Conservation (phyloP, 768 basidiomycete species). For the Mycena vulgaris region DNA sequence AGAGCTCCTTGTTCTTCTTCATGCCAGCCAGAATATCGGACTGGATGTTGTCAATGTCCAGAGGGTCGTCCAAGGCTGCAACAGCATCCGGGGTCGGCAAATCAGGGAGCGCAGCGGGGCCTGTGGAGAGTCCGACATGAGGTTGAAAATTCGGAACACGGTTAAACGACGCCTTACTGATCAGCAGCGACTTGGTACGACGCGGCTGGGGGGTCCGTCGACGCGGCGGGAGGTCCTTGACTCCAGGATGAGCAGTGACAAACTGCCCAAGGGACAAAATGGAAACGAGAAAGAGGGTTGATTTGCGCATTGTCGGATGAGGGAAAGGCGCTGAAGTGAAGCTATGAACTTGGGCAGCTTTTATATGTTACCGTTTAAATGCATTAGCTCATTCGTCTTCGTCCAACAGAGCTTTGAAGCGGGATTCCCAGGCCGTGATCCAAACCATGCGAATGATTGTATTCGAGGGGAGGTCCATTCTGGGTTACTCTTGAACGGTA, state of each 20-base stretch:
- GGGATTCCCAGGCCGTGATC: neutral
- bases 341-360: constrained; percentile 9
- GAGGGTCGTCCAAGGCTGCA: constrained; percentile 18
- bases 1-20: constrained; percentile 44
- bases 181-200: constrained; percentile 33
- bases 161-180: constrained; percentile 22
- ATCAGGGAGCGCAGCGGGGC: constrained; percentile 34
- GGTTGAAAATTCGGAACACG: neutral
- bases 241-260: constrained; percentile 8
- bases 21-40: constrained; percentile 39
- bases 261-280: constrained; percentile 23
- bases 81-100: constrained; percentile 36
- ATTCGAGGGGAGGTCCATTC: constrained; percentile 23
- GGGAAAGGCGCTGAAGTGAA: constrained; percentile 19
- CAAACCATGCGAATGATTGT: constrained; percentile 22
- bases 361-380: constrained; percentile 13
- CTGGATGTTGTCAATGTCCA: constrained; percentile 39
- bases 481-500: constrained; percentile 26
- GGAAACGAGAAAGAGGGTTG: constrained; percentile 20
- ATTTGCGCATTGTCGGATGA: constrained; percentile 21
- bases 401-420: too few species aligned
- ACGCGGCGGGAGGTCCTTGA: constrained; percentile 7
- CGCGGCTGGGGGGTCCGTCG: constrained; percentile 12
- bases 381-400: neutral
- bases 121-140: neutral